Conservation (phyloP, 805 yeast species). For the Nakazawaea populi region DNA sequence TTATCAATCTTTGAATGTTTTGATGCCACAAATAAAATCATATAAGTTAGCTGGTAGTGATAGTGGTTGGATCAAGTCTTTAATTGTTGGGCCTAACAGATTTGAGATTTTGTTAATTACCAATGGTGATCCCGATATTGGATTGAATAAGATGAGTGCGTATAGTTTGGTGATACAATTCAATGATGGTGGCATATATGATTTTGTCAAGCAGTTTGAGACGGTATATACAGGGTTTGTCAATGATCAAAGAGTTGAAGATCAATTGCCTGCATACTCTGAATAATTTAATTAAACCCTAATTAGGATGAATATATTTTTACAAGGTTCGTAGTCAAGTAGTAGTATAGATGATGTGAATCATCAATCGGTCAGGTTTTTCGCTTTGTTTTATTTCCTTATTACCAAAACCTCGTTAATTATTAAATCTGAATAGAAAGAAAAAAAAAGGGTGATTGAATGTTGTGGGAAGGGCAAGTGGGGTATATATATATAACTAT, state of each 20-base stretch:
- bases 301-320: neutral
- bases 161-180: constrained; percentile 34
- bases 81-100: constrained; percentile 40
- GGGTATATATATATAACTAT: no score
- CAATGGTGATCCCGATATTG: constrained; percentile 23
- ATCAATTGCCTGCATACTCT: constrained; percentile 38
- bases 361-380: no score
- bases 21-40: constrained; percentile 23
- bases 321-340: no score
- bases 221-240: constrained; percentile 27
- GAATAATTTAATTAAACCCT: constrained; percentile 5
- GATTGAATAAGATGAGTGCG: constrained; percentile 29
- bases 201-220: constrained; percentile 31
- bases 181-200: constrained; percentile 42
- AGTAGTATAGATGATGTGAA: no score
- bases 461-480: no score
- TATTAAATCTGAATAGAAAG: no score
- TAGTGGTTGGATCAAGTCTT: constrained; percentile 23
- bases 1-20: constrained; percentile 33
- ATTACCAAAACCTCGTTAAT: no score
- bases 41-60: constrained; percentile 30
- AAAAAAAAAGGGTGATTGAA: no score
- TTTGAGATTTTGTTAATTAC: constrained; percentile 3
- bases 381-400: no score
- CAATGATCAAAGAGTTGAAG: constrained; percentile 27